These are phyloP conservation scores for Pochonia chlamydosporia DNA, from an alignment of 2,329 filamentous ascomycete genomes.

Conservation along the genomic window DNA sequence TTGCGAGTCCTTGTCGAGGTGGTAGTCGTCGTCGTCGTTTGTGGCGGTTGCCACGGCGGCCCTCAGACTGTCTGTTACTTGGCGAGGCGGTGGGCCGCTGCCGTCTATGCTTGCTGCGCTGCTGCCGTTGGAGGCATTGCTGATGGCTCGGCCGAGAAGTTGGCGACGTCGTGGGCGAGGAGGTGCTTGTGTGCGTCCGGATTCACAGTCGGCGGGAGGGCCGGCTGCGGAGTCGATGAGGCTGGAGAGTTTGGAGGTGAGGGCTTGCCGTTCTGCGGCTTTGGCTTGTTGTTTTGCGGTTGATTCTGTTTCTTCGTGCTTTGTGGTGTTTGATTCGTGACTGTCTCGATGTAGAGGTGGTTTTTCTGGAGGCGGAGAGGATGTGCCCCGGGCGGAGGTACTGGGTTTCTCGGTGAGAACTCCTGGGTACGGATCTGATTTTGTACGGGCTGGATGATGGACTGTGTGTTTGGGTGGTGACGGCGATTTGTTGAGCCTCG, in stretches of 20 bases:
- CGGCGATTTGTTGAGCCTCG: slow-evolving; percentile 35
- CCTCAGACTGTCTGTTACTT: slow-evolving; percentile 4
- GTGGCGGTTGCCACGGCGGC: slow-evolving; percentile 8
- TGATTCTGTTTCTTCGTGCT: slow-evolving; percentile 9
- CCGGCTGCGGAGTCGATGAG: slow-evolving; percentile 30
- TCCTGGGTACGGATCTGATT: slow-evolving; percentile 32
- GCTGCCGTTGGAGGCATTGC: slow-evolving; percentile 50
- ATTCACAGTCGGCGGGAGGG: slow-evolving; percentile 7
- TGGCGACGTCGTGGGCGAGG: slow-evolving; percentile 34
- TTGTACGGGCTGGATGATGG: slow-evolving; percentile 18
- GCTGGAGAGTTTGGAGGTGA: slow-evolving; percentile 36
- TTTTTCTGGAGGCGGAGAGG: slow-evolving; percentile 8
- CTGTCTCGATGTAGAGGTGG: too few species aligned
- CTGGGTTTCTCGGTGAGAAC: slow-evolving; percentile 6
- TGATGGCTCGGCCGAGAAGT: slow-evolving; percentile 53
- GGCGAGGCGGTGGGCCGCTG: slow-evolving; percentile 15
- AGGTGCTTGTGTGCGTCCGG: slow-evolving; percentile 8
- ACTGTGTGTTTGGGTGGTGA: slow-evolving; percentile 22
- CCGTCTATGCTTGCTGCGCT: slow-evolving; percentile 32
- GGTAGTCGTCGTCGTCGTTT: slow-evolving; percentile 15
- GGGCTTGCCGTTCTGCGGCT: slow-evolving; percentile 32
- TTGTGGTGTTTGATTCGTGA: too few species aligned
- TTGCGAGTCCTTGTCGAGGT: slow-evolving; percentile 18
- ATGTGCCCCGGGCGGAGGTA: slow-evolving; percentile 5
- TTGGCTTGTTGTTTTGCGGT: slow-evolving; percentile 21